phyloP scores from a whole-genome alignment of 805 yeast genomes.

The Candida sanyiensis region DNA sequence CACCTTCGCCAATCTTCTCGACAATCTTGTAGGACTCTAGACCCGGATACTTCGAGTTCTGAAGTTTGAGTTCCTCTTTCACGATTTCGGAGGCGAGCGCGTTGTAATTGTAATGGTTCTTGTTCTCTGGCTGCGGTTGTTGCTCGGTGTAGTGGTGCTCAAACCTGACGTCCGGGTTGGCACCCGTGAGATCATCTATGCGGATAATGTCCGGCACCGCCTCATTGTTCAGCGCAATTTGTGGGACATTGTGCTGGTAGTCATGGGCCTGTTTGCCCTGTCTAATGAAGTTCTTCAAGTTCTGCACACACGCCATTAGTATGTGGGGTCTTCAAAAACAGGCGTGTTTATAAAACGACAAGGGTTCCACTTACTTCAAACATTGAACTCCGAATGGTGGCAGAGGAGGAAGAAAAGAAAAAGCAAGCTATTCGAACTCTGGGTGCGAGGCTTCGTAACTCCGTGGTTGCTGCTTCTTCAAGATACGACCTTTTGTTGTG shows the following conservation, averaged over 20 bases:
- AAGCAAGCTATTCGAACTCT: too few relatives aligned
- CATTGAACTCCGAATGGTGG: too few relatives aligned
- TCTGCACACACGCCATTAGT: conserved; percentile 22
- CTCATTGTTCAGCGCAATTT: not conserved
- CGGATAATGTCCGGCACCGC: conserved; percentile 1
- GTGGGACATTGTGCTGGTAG: conserved; percentile 1
- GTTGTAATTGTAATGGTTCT: conserved; percentile 20
- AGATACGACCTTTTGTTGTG: too few relatives aligned
- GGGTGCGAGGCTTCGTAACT: too few relatives aligned
- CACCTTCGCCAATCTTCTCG: conserved; percentile 72
- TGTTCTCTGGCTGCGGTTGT: conserved; percentile 4
- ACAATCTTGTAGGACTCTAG: conserved; percentile 28
- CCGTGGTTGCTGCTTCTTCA: too few relatives aligned
- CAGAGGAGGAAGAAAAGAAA: too few relatives aligned
- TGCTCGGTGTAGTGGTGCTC: conserved; percentile 2
- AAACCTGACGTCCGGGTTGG: not conserved
- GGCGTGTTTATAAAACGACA: too few relatives aligned
- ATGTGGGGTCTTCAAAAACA: too few relatives aligned
- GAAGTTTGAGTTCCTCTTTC: conserved; percentile 20
- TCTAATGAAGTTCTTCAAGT: conserved; percentile 37
- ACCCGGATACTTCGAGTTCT: conserved; percentile 23
- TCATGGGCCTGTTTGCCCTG: conserved; percentile 37
- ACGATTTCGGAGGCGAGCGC: conserved; percentile 25
- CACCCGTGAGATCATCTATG: conserved; percentile 2
- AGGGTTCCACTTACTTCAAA: too few relatives aligned